phyloP scores from a whole-genome alignment of 2,329 filamentous ascomycete genomes.

The Leptographium radiaticola region DNA sequence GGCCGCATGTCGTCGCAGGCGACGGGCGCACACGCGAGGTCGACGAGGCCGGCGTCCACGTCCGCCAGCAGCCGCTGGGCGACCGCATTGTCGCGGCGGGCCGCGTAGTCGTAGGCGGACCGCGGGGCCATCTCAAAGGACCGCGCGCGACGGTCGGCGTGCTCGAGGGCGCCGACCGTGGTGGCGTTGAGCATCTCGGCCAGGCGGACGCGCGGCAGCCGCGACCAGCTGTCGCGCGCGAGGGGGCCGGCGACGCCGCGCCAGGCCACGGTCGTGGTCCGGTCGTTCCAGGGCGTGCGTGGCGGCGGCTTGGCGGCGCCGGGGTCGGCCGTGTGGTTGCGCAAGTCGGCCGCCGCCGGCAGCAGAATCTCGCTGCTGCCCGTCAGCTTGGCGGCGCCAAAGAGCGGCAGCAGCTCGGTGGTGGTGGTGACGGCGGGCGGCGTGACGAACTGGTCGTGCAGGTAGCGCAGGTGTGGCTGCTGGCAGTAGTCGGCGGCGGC shows the following conservation, averaged over 20 bases:
- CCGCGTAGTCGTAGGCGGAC: slow-evolving; percentile 28
- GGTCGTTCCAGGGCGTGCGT: too few species aligned
- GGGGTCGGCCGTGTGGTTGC: slow-evolving; percentile 42
- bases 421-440: slow-evolving; percentile 34
- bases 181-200: slow-evolving; percentile 56
- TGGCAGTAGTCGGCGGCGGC: slow-evolving; percentile 39
- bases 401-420: slow-evolving; percentile 41
- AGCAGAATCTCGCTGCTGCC: slow-evolving; percentile 50
- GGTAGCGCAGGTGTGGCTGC: slow-evolving; percentile 30
- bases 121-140: slow-evolving; percentile 36
- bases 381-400: slow-evolving; percentile 45
- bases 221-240: slow-evolving; percentile 45
- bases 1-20: slow-evolving; percentile 27
- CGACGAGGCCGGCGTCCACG: slow-evolving; percentile 31
- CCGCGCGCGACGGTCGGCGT: slow-evolving; percentile 22
- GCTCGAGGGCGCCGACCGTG: slow-evolving; percentile 34
- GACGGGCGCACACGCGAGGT: slow-evolving; percentile 22
- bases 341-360: slow-evolving; percentile 50
- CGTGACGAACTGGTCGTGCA: slow-evolving; percentile 42
- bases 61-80: slow-evolving; percentile 28
- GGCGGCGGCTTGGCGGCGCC: slow-evolving; percentile 41
- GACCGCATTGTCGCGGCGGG: slow-evolving; percentile 19
- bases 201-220: slow-evolving; percentile 60
- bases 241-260: slow-evolving; percentile 44
- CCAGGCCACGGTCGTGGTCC: slow-evolving; percentile 42